Evolutionary conservation across 2,329 filamentous ascomycete genomes (phyloP), one percentile per base, ranked within the genome.

Genomic region (Akanthomyces lecanii): DNA sequence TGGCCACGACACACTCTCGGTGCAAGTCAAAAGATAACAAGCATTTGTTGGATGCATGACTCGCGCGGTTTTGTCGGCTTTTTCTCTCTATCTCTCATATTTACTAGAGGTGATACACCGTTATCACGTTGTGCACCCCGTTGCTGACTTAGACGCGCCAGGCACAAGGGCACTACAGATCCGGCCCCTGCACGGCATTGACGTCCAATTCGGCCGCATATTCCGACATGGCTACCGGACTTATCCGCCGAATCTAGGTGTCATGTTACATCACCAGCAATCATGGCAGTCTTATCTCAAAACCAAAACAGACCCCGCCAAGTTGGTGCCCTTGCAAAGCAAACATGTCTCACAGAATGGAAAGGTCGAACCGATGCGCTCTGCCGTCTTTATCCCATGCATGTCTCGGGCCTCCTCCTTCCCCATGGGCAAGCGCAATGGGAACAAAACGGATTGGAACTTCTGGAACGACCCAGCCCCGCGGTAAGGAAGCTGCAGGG

Each of bases 381-480:
- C 21, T 55, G 36, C 38, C 16, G 52, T 44, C 6, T 23, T 54
- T 42, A 36, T 10, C 16, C 38, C 16, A 55, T 55, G 52, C 36
- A 44, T 55, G 52, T 55, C 52, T 55, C 52, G 52, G 52, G 36
- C 18, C 38, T 55, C 23, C 6, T 30, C 23, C 52, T 44, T 44
- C 52, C 52, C 52, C 52, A 55, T 44, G 23, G 52, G 52, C 52
- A 54, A 30, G 28, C 28, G 28, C 28, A 30, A 30, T 21, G 28
- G 28, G 6, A 54, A 54, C 16, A 28, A 42, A 55, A n/a, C 52
- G 7, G n/a, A 40, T 40, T 53, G n/a, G 47, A 23, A 11, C 52
- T 55, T 55, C 52, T 55, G 52, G 52, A 55, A 55, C 52, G 52
- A 55, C 23, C 21, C 23, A 8, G 38, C 40, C 38, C 38, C 38